These are phyloP conservation scores for Carex arenaria DNA, from an alignment of 202 grass and related monocot genomes.

Conservation along the genomic window DNA sequence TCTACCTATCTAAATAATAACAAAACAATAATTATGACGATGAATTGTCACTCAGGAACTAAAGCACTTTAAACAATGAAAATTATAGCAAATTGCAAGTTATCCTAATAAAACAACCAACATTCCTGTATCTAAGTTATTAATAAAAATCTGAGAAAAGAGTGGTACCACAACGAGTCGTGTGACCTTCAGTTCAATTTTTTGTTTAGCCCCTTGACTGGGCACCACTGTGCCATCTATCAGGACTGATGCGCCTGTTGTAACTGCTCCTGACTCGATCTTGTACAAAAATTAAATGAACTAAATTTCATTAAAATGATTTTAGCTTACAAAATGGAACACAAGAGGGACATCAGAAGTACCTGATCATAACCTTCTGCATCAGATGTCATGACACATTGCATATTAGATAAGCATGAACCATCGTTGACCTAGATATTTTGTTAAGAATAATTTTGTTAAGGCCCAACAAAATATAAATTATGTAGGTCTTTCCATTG, in stretches of 20 bases:
- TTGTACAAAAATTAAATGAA: conserved; percentile 39
- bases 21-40: conserved; percentile 17
- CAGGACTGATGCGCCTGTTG: conserved; percentile 74
- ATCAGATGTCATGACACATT: conserved; percentile 87
- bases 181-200: conserved; percentile 88
- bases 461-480: background rate
- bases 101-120: background rate
- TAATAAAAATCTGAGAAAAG: conserved; percentile 3
- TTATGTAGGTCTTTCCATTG: background rate
- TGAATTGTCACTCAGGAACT: background rate
- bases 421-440: conserved; percentile 88
- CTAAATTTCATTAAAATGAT: conserved; percentile 20
- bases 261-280: conserved; percentile 72
- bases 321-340: background rate
- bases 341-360: conserved; percentile 17
- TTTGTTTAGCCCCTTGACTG: conserved; percentile 95
- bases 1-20: conserved; percentile 71
- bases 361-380: conserved; percentile 94
- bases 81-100: background rate
- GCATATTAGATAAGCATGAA: conserved; percentile 97
- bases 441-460: background rate
- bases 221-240: conserved; percentile 73
- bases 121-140: background rate
- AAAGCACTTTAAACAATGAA: background rate
- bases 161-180: conserved; percentile 64